Conservation (phyloP, 768 basidiomycete genomes). For the Peribolospora kevripleyi region DNA sequence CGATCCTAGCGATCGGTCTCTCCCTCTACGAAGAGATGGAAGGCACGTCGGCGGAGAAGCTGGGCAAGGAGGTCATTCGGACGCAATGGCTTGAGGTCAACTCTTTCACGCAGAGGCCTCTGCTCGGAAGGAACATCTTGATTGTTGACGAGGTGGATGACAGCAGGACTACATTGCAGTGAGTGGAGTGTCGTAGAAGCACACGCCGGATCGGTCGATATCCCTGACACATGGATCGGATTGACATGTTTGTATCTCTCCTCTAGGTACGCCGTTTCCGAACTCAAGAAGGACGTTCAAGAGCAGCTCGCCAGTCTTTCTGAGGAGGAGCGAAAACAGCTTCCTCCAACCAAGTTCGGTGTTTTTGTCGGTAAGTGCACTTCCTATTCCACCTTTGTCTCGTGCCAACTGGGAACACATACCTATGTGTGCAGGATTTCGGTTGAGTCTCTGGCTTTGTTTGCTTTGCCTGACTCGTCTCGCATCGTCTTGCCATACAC, state of each 20-base stretch:
- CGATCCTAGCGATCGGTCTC: slow-evolving; percentile 82
- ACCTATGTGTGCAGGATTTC: no score
- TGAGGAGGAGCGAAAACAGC: slow-evolving; percentile 35
- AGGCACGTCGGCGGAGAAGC: slow-evolving; percentile 43
- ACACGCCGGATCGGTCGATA: no score
- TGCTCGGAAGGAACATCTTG: slow-evolving; percentile 52
- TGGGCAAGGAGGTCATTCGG: slow-evolving; percentile 57
- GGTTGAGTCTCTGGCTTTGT: no score
- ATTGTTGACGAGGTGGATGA: slow-evolving; percentile 34
- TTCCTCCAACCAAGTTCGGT: slow-evolving; percentile 54
- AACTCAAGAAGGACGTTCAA: slow-evolving; percentile 57
- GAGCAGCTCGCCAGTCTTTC: slow-evolving; percentile 10
- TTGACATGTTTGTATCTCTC: background rate
- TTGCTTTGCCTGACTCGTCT: background rate
- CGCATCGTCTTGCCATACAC: background rate
- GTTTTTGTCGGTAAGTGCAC: slow-evolving; percentile 40
- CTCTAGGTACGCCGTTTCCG: slow-evolving; percentile 55
- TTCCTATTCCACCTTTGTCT: no score
- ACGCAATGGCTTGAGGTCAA: slow-evolving; percentile 64
- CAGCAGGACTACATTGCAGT: slow-evolving; percentile 1
- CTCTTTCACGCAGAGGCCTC: slow-evolving; percentile 23
- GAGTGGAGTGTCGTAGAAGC: no score
- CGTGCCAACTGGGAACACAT: no score
- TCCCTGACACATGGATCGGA: background rate
- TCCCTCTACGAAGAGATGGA: slow-evolving; percentile 77